Evolutionary conservation across 768 basidiomycete species (phyloP).

Genomic region (Psilocybe tampanensis): DNA sequence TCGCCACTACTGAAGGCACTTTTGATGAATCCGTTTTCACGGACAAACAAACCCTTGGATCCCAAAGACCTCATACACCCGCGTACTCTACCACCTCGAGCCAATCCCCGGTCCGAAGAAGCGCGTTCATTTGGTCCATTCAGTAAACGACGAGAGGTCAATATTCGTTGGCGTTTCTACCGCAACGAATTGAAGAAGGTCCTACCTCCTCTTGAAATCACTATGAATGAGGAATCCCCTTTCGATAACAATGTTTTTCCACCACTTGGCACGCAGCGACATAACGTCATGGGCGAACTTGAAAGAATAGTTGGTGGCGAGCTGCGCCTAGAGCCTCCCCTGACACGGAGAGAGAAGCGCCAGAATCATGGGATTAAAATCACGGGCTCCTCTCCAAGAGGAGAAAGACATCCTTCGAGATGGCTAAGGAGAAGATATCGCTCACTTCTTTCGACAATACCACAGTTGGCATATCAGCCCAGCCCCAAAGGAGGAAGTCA

Average conservation of each 20-base stretch:
- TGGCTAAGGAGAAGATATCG: slow-evolving; percentile 61
- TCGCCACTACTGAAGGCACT: slow-evolving; percentile 64
- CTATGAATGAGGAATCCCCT: not conserved
- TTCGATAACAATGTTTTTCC: not conserved
- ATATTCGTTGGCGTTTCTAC: slow-evolving; percentile 72
- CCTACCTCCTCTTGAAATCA: slow-evolving; percentile 56
- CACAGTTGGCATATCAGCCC: slow-evolving; percentile 47
- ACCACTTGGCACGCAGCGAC: slow-evolving; percentile 42
- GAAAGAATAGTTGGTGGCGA: slow-evolving; percentile 42
- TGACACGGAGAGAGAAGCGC: slow-evolving; percentile 38
- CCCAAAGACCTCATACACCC: slow-evolving; percentile 46
- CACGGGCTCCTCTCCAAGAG: not conserved
- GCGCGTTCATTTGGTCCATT: slow-evolving; percentile 62
- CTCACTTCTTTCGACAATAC: slow-evolving; percentile 59
- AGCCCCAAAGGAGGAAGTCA: slow-evolving; percentile 12
- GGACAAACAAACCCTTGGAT: slow-evolving; percentile 46
- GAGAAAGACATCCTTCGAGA: slow-evolving; percentile 37
- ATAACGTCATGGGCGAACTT: slow-evolving; percentile 45
- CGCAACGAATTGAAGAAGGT: slow-evolving; percentile 54
- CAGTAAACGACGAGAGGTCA: slow-evolving; percentile 75
- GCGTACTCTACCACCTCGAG: slow-evolving; percentile 57
- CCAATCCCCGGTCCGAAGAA: slow-evolving; percentile 58
- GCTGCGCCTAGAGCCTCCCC: slow-evolving; percentile 19
- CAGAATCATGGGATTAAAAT: not conserved
- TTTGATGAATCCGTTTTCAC: slow-evolving; percentile 53